Conservation (phyloP, 2,329 filamentous ascomycete genomes). For the Verticillium albo-atrum region DNA sequence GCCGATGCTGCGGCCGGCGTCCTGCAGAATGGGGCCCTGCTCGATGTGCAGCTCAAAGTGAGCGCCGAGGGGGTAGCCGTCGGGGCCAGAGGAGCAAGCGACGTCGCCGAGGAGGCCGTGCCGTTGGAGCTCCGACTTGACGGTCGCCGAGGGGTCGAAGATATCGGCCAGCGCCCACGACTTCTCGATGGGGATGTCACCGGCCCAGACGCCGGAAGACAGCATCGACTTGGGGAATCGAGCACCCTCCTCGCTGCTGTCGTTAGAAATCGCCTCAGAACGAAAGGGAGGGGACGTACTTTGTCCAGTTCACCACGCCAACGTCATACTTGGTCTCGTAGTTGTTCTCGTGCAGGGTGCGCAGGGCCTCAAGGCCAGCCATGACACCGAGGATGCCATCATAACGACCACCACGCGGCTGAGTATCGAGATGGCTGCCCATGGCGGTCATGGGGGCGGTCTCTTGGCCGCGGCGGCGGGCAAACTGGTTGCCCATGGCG, state of each 20-base stretch:
- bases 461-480: constrained; percentile 59
- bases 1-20: constrained; percentile 57
- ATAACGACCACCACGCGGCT: constrained; percentile 62
- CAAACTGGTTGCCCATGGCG: constrained; percentile 78
- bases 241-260: constrained; percentile 68
- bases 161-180: constrained; percentile 48
- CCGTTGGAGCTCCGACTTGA: constrained; percentile 52
- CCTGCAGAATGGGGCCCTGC: constrained; percentile 72
- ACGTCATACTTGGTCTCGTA: constrained; percentile 67
- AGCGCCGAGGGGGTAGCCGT: constrained; percentile 53
- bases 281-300: constrained; percentile 32
- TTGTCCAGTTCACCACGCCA: constrained; percentile 76
- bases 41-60: constrained; percentile 86
- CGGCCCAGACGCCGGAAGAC: constrained; percentile 73
- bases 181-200: constrained; percentile 53
- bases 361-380: constrained; percentile 69
- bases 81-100: constrained; percentile 1
- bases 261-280: background rate
- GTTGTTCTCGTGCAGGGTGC: constrained; percentile 60
- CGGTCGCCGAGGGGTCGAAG: constrained; percentile 34
- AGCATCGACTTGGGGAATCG: constrained; percentile 74
- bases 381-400: constrained; percentile 74
- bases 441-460: constrained; percentile 61
- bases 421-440: constrained; percentile 66
- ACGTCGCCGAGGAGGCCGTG: constrained; percentile 65